phyloP scores from a whole-genome alignment of 768 basidiomycete genomes.

The Hericium rajendrae region DNA sequence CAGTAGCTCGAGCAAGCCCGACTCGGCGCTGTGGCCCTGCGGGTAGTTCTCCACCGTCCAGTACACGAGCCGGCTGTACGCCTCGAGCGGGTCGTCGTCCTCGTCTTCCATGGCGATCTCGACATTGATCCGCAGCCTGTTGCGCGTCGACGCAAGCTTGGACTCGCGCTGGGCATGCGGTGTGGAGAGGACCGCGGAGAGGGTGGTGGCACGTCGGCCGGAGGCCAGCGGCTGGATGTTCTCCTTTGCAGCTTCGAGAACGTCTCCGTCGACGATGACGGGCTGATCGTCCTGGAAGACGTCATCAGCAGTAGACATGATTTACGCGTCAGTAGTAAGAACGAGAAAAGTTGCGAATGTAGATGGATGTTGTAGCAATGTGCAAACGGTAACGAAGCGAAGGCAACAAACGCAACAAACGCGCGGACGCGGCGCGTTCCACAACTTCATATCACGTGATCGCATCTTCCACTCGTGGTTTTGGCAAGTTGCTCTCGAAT shows the following conservation, averaged over 20 bases:
- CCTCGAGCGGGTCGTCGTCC: constrained; percentile 75
- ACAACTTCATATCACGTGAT: too few relatives aligned
- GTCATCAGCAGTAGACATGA: constrained; percentile 15
- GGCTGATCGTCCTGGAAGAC: constrained; percentile 30
- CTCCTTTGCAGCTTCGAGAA: constrained; percentile 78
- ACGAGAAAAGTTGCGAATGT: background rate
- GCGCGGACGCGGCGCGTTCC: too few relatives aligned
- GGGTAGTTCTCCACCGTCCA: constrained; percentile 96
- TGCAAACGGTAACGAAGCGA: background rate
- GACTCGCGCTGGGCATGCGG: constrained; percentile 71
- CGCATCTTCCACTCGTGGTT: too few relatives aligned
- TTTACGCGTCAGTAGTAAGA: too few relatives aligned
- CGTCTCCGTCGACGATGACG: constrained; percentile 66
- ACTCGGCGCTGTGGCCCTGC: constrained; percentile 81
- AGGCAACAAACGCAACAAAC: background rate
- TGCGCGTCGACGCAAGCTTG: constrained; percentile 55
- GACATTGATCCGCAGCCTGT: constrained; percentile 61
- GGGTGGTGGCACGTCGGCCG: constrained; percentile 70
- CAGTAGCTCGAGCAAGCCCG: constrained; percentile 82
- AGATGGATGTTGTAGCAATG: background rate
- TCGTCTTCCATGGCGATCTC: constrained; percentile 63
- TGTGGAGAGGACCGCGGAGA: constrained; percentile 64
- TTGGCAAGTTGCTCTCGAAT: background rate
- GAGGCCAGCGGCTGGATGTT: constrained; percentile 77
- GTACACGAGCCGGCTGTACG: constrained; percentile 75